Percentiles rank a stretch among this genome's conserved stretches.
Conservation (phyloP, 805 yeast species). For the Lipomyces lipofer region DNA sequence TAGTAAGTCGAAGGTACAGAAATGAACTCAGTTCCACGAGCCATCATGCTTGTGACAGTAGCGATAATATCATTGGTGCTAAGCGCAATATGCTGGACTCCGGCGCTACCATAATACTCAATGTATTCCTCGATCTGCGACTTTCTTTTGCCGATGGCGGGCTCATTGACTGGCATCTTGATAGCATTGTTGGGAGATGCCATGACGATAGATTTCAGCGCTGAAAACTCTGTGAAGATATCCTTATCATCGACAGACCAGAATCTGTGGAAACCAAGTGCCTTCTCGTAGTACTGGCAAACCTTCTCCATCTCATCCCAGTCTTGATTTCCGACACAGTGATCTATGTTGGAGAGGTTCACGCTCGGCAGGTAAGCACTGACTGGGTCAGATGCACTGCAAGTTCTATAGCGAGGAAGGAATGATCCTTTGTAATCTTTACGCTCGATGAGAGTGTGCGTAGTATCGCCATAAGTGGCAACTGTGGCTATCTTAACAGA, state of each 20-base stretch:
- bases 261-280: slow-evolving; percentile 71
- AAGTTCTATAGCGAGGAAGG: slow-evolving; percentile 50
- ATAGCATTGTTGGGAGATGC: slow-evolving; percentile 61
- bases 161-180: slow-evolving; percentile 84
- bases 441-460: slow-evolving; percentile 65
- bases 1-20: slow-evolving; percentile 60
- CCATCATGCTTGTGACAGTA: slow-evolving; percentile 53
- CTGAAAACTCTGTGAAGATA: slow-evolving; percentile 64
- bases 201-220: slow-evolving; percentile 74
- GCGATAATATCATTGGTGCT: slow-evolving; percentile 59
- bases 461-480: slow-evolving; percentile 58
- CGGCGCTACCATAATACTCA: slow-evolving; percentile 73
- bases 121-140: slow-evolving; percentile 82
- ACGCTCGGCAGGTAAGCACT: slow-evolving; percentile 41
- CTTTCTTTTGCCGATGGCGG: slow-evolving; percentile 62
- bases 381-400: slow-evolving; percentile 18
- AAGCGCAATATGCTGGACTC: slow-evolving; percentile 79
- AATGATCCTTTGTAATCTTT: slow-evolving; percentile 44
- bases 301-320: slow-evolving; percentile 64
- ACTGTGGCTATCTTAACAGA: slow-evolving; percentile 53
- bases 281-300: slow-evolving; percentile 54
- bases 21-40: slow-evolving; percentile 69
- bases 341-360: slow-evolving; percentile 56
- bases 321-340: slow-evolving; percentile 76
- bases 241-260: slow-evolving; percentile 85